Base-by-base conservation (phyloP, 1,284 basidiomycete genomes). In the Sanghuangporus weigelae region DNA sequence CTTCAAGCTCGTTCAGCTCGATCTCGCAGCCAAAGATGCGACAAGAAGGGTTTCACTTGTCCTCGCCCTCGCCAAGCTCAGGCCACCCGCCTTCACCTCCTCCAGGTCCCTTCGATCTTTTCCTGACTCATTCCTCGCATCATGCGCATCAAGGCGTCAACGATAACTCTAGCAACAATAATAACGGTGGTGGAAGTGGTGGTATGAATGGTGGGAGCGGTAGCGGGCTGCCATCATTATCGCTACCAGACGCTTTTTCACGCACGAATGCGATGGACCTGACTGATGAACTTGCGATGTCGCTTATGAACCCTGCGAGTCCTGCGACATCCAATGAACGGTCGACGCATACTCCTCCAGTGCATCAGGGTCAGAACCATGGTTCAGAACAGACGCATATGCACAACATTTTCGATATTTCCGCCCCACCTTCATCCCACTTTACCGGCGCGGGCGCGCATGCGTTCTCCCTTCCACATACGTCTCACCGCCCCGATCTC, bases 371-470 rank as follows among this genome's bases (percentile, higher is more conserved):
- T 38, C 63, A 68, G 46, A 46, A 31, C 12, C 60, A 68, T 40
- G 75, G 65, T 73, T 73, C 19, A 46, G 46, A 40, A 21, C 72
- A 72, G 35, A 51, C 74, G 71, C 67, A 69, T 77, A 80, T 84
- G 4, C 87, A 89, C 77, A 86, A 87, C 74, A 88, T 90, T 70
- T 90, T 89, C 59, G 87, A 90, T 74, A 84, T 89, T 72, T 80
- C 80, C 61, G 80, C 81, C 1, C 79, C 81, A 14, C 57, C 70
- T 4, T 59, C 69, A 23, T 48, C 69, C n/a, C 67, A 69, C 10
- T 72, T 69, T 38, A 19, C 60, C 3, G 57, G 48, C 56, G 49
- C 50, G n/a, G 57, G 59, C 46, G 58, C 39, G 44, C 60, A 62
- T 38, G 64, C 64, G 42, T 66, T 66, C 40, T 66, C 64, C 31